phyloP scores from a whole-genome alignment of 371 early-diverging fungal species.

The Apophysomyces ossiformis region DNA sequence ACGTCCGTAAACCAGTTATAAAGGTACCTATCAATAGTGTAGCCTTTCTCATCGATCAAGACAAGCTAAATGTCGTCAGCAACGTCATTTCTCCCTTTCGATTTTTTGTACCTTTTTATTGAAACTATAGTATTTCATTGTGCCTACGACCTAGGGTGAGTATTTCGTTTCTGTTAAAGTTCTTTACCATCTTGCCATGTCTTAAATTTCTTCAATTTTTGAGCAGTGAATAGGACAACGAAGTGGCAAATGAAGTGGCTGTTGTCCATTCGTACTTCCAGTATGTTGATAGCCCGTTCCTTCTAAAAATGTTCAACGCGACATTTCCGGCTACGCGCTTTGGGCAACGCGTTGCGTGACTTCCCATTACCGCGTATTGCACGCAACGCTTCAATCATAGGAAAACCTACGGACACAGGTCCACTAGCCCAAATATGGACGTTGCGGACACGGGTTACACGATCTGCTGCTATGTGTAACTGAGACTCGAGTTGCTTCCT shows the following conservation, averaged over 20 bases:
- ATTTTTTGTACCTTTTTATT: conserved; percentile 43
- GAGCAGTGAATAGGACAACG: conserved; percentile 57
- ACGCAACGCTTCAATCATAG: too few relatives aligned
- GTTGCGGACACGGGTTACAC: too few relatives aligned
- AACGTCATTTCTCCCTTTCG: not conserved
- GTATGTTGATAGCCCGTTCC: too few relatives aligned
- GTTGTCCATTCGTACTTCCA: conserved; percentile 1
- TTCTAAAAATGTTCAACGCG: conserved; percentile 5
- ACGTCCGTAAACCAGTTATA: not conserved
- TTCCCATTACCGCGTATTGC: not conserved
- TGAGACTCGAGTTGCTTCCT: too few relatives aligned
- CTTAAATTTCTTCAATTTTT: conserved; percentile 64
- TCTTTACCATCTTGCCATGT: conserved; percentile 68
- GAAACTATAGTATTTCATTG: conserved; percentile 46
- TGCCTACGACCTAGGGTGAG: conserved; percentile 25
- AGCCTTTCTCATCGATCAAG: conserved; percentile 52
- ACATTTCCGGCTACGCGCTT: not conserved
- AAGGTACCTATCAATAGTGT: conserved; percentile 47
- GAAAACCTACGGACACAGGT: too few relatives aligned
- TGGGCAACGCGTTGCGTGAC: not conserved
- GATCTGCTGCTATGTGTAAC: too few relatives aligned
- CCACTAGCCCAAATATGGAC: too few relatives aligned
- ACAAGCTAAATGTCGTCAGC: conserved; percentile 34
- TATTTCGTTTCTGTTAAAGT: not conserved
- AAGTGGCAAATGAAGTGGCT: conserved; percentile 38